phyloP scores from a whole-genome alignment of 306 rosid genomes.

The Prunus campanulata region DNA sequence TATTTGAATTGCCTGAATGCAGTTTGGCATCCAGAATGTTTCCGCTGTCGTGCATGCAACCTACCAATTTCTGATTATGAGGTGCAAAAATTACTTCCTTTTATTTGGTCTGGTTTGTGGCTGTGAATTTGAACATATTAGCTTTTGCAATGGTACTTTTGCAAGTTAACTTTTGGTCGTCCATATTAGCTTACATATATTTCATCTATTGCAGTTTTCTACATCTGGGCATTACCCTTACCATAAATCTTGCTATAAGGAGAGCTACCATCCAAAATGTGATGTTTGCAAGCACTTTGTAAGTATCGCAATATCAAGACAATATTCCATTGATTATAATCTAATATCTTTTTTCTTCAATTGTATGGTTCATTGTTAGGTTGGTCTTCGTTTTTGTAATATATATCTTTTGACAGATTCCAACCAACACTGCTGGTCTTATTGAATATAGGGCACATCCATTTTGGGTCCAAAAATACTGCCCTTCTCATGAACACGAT shows the following conservation, averaged over 20 bases:
- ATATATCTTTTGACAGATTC: slow-evolving; percentile 86
- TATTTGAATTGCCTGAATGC: slow-evolving; percentile 85
- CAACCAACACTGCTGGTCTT: slow-evolving; percentile 99
- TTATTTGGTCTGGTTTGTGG: slow-evolving; percentile 14
- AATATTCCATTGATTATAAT: slow-evolving; percentile 4
- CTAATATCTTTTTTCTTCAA: neutral
- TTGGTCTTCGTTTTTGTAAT: slow-evolving; percentile 53
- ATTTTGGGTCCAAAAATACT: slow-evolving; percentile 94
- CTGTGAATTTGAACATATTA: neutral
- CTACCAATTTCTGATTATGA: slow-evolving; percentile 82
- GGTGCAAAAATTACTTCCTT: slow-evolving; percentile 41
- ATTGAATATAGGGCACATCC: slow-evolving; percentile 99
- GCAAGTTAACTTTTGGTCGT: slow-evolving; percentile 10
- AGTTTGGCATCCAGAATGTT: slow-evolving; percentile 99
- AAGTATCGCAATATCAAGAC: slow-evolving; percentile 37
- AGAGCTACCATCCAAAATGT: slow-evolving; percentile 95
- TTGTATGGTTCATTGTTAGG: slow-evolving; percentile 39
- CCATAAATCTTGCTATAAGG: slow-evolving; percentile 93
- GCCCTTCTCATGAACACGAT: slow-evolving; percentile 96
- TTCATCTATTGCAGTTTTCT: slow-evolving; percentile 59
- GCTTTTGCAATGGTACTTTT: slow-evolving; percentile 1
- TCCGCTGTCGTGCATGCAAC: slow-evolving; percentile 91
- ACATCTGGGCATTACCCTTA: slow-evolving; percentile 85
- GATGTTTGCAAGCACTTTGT: slow-evolving; percentile 98
- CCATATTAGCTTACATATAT: neutral